Evolutionary conservation across 2,329 filamentous ascomycete genomes (phyloP).

Genomic region (Cryphonectria naterciae): DNA sequence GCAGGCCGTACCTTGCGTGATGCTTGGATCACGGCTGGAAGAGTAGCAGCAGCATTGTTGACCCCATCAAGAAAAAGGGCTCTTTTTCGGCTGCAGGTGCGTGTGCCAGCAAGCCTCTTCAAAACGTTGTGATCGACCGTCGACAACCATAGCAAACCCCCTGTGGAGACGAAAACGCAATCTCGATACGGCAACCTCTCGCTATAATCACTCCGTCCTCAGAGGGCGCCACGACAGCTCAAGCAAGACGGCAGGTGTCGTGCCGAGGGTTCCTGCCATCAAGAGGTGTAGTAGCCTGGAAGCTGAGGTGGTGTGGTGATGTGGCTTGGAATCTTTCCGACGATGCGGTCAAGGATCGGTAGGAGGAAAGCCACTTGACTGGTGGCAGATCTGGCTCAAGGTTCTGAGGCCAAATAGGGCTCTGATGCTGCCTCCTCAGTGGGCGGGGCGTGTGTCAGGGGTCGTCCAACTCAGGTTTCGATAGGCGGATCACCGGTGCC

Average conservation of each 20-base stretch:
- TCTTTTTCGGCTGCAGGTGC: no score
- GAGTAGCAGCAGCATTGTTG: not conserved
- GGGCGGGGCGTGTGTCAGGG: no score
- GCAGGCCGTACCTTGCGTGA: not conserved
- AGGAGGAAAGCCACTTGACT: not conserved
- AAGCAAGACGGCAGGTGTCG: not conserved
- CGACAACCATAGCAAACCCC: no score
- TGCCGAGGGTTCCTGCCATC: not conserved
- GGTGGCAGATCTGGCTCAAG: not conserved
- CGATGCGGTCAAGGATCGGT: not conserved
- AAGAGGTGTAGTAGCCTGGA: not conserved
- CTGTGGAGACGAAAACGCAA: not conserved
- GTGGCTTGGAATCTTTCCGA: not conserved
- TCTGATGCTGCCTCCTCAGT: not conserved
- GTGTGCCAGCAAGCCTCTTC: no score
- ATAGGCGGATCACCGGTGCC: not conserved
- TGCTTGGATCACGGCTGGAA: not conserved
- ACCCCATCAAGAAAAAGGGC: no score
- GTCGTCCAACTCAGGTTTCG: not conserved
- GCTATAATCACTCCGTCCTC: not conserved
- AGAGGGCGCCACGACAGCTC: not conserved
- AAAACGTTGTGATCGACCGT: no score
- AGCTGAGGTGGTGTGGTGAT: not conserved
- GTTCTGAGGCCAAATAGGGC: not conserved
- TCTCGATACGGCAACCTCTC: not conserved